phyloP scores from a whole-genome alignment of 306 rosid genomes.

The Betula pendula region DNA sequence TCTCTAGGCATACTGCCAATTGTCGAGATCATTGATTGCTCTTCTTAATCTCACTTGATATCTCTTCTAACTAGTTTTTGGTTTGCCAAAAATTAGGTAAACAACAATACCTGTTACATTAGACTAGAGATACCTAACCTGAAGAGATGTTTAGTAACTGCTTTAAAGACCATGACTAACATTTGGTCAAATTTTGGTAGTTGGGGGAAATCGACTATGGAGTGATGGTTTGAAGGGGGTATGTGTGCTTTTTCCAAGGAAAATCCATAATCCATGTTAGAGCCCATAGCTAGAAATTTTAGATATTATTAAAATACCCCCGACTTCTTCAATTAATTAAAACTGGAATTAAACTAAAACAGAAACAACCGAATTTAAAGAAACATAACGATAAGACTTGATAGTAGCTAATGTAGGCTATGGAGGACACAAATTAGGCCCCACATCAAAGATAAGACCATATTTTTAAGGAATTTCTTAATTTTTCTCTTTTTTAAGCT shows the following conservation, averaged over 20 bases:
- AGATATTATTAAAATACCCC: no score
- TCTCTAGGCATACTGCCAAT: background rate
- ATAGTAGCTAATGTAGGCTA: background rate
- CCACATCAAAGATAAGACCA: background rate
- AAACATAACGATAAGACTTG: background rate
- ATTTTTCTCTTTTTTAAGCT: background rate
- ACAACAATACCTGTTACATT: background rate
- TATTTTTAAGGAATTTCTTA: background rate
- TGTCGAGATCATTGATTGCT: background rate
- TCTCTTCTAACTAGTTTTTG: background rate
- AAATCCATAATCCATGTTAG: no score
- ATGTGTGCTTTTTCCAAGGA: no score
- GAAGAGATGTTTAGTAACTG: background rate
- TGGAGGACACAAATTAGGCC: background rate
- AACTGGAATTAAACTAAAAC: no score
- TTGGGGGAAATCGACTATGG: no score
- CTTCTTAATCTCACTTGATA: background rate
- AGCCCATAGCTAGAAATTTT: no score
- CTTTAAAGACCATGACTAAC: background rate
- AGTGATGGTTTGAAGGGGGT: no score
- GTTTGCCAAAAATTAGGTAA: background rate
- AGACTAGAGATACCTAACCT: background rate
- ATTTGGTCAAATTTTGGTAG: background rate
- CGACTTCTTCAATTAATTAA: no score
- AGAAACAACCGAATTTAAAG: no score